Percentiles rank a stretch among this genome's conserved stretches.
Conservation (phyloP, 176 grass and related monocot genomes). For the Areca catechu region DNA sequence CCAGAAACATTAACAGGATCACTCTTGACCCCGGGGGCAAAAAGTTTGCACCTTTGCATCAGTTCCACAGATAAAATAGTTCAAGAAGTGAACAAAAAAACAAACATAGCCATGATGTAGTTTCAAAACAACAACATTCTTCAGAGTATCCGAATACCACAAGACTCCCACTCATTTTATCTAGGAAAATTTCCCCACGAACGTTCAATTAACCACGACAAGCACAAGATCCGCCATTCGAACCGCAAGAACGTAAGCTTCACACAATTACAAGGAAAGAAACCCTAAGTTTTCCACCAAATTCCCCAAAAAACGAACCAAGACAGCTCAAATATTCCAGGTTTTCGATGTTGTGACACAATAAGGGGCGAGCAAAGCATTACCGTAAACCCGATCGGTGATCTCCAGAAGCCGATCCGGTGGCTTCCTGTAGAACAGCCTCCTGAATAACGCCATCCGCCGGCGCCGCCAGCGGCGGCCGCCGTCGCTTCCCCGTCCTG, state of each 20-base stretch:
- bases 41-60: too few species aligned
- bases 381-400: conserved; percentile 89
- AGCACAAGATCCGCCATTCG: neutral
- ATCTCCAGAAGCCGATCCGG: conserved; percentile 97
- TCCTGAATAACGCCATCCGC: conserved; percentile 88
- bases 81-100: too few species aligned
- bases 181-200: too few species aligned
- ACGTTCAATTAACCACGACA: neutral
- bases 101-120: too few species aligned
- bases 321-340: neutral
- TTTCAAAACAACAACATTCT: too few species aligned
- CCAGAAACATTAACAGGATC: too few species aligned
- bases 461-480: conserved; percentile 44
- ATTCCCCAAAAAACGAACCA: neutral
- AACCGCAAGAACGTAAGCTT: neutral
- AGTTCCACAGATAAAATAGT: too few species aligned
- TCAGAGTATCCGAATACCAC: too few species aligned
- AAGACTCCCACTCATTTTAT: too few species aligned
- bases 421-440: conserved; percentile 85
- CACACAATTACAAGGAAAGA: neutral
- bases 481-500: conserved; percentile 19
- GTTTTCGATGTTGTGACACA: neutral
- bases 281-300: conserved; percentile 6
- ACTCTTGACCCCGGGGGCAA: too few species aligned
- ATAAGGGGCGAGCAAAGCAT: neutral